These are phyloP conservation scores for Chytridium lagenaria DNA, from an alignment of 371 early-diverging fungal genomes.

Conservation along the genomic window DNA sequence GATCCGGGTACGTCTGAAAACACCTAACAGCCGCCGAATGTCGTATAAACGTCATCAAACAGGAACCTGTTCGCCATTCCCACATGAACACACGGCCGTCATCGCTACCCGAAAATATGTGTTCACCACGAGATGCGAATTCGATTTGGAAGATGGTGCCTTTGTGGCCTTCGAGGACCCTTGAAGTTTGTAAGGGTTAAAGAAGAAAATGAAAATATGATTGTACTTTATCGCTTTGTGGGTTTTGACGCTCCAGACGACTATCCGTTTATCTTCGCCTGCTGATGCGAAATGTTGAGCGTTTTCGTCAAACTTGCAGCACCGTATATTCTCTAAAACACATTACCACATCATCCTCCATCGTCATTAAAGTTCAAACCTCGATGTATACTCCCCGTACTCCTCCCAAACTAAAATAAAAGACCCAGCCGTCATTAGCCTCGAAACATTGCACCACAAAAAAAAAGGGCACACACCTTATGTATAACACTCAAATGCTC, in stretches of 20 bases:
- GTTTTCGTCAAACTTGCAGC: constrained; percentile 41
- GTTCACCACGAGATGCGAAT: constrained; percentile 45
- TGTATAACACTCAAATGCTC: constrained; percentile 40
- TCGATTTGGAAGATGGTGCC: constrained; percentile 53
- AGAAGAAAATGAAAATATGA: neutral
- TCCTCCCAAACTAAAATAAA: constrained; percentile 40
- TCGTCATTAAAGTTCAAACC: constrained; percentile 22
- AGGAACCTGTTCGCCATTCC: constrained; percentile 51
- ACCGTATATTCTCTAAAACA: constrained; percentile 47
- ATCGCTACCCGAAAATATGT: constrained; percentile 48
- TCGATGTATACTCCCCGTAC: constrained; percentile 45
- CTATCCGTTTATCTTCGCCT: constrained; percentile 56
- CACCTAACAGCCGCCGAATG: constrained; percentile 54
- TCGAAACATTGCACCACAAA: constrained; percentile 11
- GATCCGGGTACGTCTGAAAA: constrained; percentile 45
- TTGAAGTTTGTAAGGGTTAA: constrained; percentile 30
- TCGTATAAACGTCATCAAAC: constrained; percentile 43
- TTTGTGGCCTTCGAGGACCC: constrained; percentile 50
- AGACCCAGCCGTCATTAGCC: constrained; percentile 9
- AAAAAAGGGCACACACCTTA: constrained; percentile 30
- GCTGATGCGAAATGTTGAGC: constrained; percentile 45
- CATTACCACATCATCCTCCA: neutral
- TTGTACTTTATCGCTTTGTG: constrained; percentile 48
- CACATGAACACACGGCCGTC: constrained; percentile 55
- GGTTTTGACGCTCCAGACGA: constrained; percentile 54